Evolutionary conservation across 2,329 filamentous ascomycete genomes (phyloP).

Genomic region (Samsoniella hepiali): DNA sequence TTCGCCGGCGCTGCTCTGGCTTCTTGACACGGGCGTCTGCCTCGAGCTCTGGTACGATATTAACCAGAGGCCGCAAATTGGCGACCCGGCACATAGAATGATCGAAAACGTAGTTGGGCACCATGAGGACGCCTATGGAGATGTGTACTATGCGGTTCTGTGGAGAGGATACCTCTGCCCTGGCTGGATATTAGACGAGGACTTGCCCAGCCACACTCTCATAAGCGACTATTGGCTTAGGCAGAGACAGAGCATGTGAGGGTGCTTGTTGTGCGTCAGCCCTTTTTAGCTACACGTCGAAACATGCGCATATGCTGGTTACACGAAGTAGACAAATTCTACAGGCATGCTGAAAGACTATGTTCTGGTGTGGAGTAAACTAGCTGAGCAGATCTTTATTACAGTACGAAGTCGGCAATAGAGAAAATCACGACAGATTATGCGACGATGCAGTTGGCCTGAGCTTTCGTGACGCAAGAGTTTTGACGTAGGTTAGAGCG

Average conservation of each 20-base stretch:
- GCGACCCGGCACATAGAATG: neutral
- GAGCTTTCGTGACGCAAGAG: too few relatives aligned
- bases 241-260: neutral
- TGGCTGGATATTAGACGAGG: neutral
- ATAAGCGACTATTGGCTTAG: neutral
- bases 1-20: neutral
- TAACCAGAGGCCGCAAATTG: neutral
- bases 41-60: constrained; percentile 2
- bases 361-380: too few relatives aligned
- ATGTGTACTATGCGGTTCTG: neutral
- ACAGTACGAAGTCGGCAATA: too few relatives aligned
- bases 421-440: too few relatives aligned
- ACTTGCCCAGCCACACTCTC: neutral
- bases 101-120: neutral
- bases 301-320: too few relatives aligned
- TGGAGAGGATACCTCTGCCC: neutral
- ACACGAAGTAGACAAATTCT: too few relatives aligned
- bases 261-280: neutral
- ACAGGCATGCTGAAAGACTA: too few relatives aligned
- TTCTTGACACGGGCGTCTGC: neutral
- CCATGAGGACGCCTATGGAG: neutral
- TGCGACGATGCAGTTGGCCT: too few relatives aligned
- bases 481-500: too few relatives aligned
- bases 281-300: neutral
- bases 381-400: too few relatives aligned